These are phyloP conservation scores for Cadophora luteo-olivacea DNA, from an alignment of 2,329 filamentous ascomycete genomes.

Conservation along the genomic window DNA sequence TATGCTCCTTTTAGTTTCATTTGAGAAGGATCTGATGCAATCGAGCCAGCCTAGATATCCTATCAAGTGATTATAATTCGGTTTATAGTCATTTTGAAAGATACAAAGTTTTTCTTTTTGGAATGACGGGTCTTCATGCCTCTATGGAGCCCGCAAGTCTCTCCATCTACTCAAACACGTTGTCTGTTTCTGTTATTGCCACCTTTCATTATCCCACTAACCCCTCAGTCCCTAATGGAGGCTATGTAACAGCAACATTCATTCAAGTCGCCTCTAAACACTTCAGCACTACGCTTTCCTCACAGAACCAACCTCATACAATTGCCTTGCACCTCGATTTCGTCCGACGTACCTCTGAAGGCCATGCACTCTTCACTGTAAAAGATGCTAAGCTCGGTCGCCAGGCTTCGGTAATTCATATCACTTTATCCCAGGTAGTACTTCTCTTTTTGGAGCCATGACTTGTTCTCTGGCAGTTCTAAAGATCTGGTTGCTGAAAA, in stretches of 20 bases:
- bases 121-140: no score
- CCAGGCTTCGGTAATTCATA: constrained; percentile 67
- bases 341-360: constrained; percentile 65
- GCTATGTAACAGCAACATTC: constrained; percentile 69
- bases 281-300: constrained; percentile 61
- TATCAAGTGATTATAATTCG: no score
- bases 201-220: not conserved
- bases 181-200: not conserved
- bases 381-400: constrained; percentile 70
- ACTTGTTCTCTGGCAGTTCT: no score
- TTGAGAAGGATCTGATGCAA: no score
- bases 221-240: constrained; percentile 68
- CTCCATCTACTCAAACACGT: constrained; percentile 61
- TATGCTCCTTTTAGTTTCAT: no score
- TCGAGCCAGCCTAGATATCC: no score
- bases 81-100: no score
- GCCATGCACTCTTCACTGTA: constrained; percentile 62
- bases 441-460: no score
- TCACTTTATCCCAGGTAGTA: no score
- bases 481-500: no score
- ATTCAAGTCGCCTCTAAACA: constrained; percentile 64
- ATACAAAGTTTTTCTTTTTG: no score
- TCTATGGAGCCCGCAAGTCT: no score
- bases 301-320: constrained; percentile 66
- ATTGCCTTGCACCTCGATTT: constrained; percentile 71